phyloP scores from a whole-genome alignment of 257 asterid species.

The Capsicum baccatum region DNA sequence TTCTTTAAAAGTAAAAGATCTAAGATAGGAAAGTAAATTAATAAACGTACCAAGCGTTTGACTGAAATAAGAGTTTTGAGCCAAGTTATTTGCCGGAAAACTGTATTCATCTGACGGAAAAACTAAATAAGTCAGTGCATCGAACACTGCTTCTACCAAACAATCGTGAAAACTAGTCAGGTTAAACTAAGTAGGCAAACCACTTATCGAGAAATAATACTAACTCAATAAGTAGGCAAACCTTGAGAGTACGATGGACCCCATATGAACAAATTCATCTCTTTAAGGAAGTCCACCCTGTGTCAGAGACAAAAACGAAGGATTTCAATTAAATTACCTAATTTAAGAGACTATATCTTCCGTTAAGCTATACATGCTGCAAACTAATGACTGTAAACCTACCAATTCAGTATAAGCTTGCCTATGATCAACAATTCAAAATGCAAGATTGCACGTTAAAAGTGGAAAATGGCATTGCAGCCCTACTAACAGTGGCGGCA shows the following conservation, averaged over 20 bases:
- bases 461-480: neutral
- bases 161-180: neutral
- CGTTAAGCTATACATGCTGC: neutral
- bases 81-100: neutral
- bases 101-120: conserved; percentile 20
- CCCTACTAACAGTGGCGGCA: neutral
- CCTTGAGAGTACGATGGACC: conserved; percentile 45
- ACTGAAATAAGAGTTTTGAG: conserved; percentile 28
- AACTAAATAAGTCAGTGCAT: conserved; percentile 27
- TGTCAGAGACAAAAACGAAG: conserved; percentile 22
- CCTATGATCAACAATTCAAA: neutral
- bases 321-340: conserved; percentile 4
- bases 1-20: neutral
- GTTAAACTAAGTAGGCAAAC: conserved; percentile 15
- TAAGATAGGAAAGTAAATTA: neutral
- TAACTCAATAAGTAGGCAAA: conserved; percentile 4
- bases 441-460: neutral
- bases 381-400: conserved; percentile 2
- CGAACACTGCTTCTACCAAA: conserved; percentile 13
- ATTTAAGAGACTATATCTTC: conserved; percentile 9
- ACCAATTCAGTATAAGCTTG: conserved; percentile 1
- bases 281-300: conserved; percentile 33
- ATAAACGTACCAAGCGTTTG: conserved; percentile 22
- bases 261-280: conserved; percentile 60
- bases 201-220: conserved; percentile 7